Evolutionary conservation across 2,329 filamentous ascomycete genomes (phyloP), one percentile per base, ranked within the genome.

Genomic region (Elsinoe perseae): DNA sequence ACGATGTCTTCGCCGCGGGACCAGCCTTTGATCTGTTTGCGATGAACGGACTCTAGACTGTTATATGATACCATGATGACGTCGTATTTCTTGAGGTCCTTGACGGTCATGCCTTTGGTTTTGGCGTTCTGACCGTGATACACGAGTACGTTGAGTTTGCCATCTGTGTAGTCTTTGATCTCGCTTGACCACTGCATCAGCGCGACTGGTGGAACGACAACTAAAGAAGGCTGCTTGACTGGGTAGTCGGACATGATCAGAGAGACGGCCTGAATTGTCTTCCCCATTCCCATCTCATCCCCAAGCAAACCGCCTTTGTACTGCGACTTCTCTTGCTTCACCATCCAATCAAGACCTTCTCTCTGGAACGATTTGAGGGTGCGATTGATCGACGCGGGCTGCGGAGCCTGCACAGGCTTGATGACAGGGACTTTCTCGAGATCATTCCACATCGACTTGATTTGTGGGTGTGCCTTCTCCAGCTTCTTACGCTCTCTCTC

Each of bases 51-150:
- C 70, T 97, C 93, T 30, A 98, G 75, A 62, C 87, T 81, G 63
- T 88, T 90, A 79, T 95, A 98, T 12, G 92, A 97, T 73, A 97
- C 95, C 81, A 97, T 90, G 67, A 97, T 92, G 52, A 98, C 89
- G 70, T 98, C 84, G 71, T 85, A 95, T 63, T 85, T 82, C 70
- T 85, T 86, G 53, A 97, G 74, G 32, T 95, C 85, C 58, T 84
- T 85, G 23, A 82, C 74, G 0, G 80, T 84, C 65, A 95, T 82
- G 25, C 80, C 80, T 73, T 95, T 96, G 52, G 86, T 79, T 71
- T 93, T 90, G 16, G 82, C 69, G 61, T 95, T 95, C 14, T 90
- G 90, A 46, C 89, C 87, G 65, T 98, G 93, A 64, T 87, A 92
- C 34, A 97, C 83, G 53, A 96, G 83, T 0, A 95, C 95, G 63